Evolutionary conservation across 495 filamentous ascomycete genomes (phyloP), one percentile per base, ranked within the genome.

Genomic region (Ascobolus immersus): DNA sequence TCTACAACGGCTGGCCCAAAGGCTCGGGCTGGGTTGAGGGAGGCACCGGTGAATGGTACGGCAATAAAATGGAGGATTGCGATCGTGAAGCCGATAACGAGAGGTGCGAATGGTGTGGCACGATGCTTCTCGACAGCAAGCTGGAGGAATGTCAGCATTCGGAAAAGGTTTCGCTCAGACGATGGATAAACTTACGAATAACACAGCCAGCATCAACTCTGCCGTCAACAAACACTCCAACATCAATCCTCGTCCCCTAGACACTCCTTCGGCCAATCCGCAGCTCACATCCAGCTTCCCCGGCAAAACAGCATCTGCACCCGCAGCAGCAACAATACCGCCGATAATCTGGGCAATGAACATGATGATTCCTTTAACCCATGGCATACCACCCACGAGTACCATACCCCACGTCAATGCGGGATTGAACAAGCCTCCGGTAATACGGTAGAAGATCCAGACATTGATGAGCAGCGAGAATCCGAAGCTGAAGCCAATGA

Each of bases 401-500:
- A 57, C 60, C 14, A 70, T 55, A 0, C 62, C 67, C 2, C 71
- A 45, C 0, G 70, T 71, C 1, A 71, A 72, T 22, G 69, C 73
- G 0, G 80, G 80, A 43, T 89, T 86, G 51, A 86, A 89, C 6
- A 80, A 50, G 7, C 77, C 77, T 5, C 78, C 78, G 2, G 62
- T 71, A 20, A 86, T 65, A 8, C 77, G 67, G 52, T 74, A 86
- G 57, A 84, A 89, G 1, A 77, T 64, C 77, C 74, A 90, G 1
- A 74, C 75, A 44, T 82, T 86, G 46, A 77, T 73, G 7, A 65
- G 66, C 36, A 89, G 57, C 6, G 71, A 68, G 44, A 80, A 66
- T 0, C 76, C 78, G 41, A 86, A 89, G 11, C 56, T 56, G 9
- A 82, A 50, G 1, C 72, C 50, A 28, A 82, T 72, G 49, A 71